Evolutionary conservation across 192 early-diverging fungal genomes (phyloP), one percentile per base, ranked within the genome.

Genomic region (Coemansia sp.): DNA sequence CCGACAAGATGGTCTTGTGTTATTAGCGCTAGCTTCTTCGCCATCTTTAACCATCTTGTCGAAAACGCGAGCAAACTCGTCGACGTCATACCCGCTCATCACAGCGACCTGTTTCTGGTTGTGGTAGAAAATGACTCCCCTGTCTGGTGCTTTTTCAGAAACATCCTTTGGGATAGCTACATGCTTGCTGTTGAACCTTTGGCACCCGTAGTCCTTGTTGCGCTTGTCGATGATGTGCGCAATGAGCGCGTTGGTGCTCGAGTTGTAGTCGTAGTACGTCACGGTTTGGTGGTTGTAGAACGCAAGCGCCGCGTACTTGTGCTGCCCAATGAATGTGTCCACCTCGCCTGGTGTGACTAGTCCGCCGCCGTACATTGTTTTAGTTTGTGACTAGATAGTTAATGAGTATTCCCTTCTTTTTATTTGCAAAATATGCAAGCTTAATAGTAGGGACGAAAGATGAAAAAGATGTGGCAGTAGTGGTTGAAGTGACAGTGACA

Each of bases 351-450:
- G 28, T 6, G 47, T 61, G n/a, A 36, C 22, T 25, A 61, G 25
- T 23, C 59, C 59, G n/a, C 30, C 33, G n/a, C 25, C 59, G 20
- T 36, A 33, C 59, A 61, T 61, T 61, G 28, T 29, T 44, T 44
- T 44, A 6, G 0, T 44, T 4, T 17, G 13, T 34, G 33, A 6
- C 33, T 4, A 34, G 9, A 34, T 34, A 34, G 33, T 6, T 34
- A 9, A 34, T 34, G n/a, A n/a, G n/a, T n/a, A n/a, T n/a, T n/a
- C n/a, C n/a, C n/a, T n/a, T n/a, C n/a, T n/a, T n/a, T n/a, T n/a
- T n/a, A n/a, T n/a, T n/a, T n/a, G n/a, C n/a, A n/a, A n/a, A n/a
- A n/a, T n/a, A n/a, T n/a, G n/a, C n/a, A n/a, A n/a, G n/a, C n/a
- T n/a, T n/a, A n/a, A n/a, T n/a, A n/a, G n/a, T n/a, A n/a, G n/a